Evolutionary conservation across 306 rosid genomes (phyloP), one percentile per base, ranked within the genome.

Genomic region (Sophora flavescens): DNA sequence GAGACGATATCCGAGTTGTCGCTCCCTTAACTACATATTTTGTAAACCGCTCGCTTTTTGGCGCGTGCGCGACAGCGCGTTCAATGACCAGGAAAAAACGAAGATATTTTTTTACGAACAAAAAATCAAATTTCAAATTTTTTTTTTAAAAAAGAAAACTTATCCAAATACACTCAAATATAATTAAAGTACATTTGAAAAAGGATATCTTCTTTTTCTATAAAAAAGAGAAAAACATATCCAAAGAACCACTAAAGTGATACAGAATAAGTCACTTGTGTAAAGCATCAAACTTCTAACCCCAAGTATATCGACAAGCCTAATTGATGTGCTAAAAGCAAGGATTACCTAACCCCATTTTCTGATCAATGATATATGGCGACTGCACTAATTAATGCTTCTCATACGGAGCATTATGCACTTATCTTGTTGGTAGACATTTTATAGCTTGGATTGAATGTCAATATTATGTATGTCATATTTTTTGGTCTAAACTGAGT

Each of bases 301-400:
- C 8, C 80, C 30, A 16, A 63, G 16, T 63, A 50, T 51, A 74
- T 50, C 33, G 3, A 33, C 12, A 78, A 70, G 71, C 26, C 42
- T 38, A 67, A 58, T 36, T 50, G 76, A 45, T 33, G 13, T 58
- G 44, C 64, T 0, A 68, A 72, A 72, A 60, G 61, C 64, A 75
- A 44, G 39, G 41, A 42, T 39, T 33, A 75, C 80, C 80, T 80
- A 74, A 74, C 63, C 16, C 80, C 80, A 80, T 80, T 53, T 65
- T 57, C 54, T 64, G 30, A 28, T 28, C 66, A 30, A 58, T 30
- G 36, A 60, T 35, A 32, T 8, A 68, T 53, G 61, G 48, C 14
- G 44, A 51, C 35, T 57, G 51, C 72, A 67, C 53, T 73, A 9
- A 14, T 66, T n/a, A n/a, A n/a, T n/a, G 62, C 71, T 51, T 3